Conservation (phyloP, 108 stramenopile species). For the Fragilaria crotonensis region DNA sequence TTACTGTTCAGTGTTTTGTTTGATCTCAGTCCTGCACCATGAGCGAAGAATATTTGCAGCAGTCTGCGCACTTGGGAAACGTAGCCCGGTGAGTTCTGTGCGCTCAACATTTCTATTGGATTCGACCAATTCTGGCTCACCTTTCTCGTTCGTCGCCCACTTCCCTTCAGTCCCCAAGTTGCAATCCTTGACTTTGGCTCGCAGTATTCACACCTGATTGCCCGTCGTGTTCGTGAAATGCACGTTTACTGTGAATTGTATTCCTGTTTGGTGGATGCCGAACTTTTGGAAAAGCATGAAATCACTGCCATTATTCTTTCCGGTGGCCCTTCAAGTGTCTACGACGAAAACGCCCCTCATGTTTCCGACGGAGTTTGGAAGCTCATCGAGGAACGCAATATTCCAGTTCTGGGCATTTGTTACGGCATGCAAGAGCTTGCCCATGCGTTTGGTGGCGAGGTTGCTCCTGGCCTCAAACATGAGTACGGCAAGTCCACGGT, state of each 20-base stretch:
- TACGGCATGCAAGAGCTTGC: conserved; percentile 95
- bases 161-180: conserved; percentile 69
- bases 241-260: conserved; percentile 97
- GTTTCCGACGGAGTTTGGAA: conserved; percentile 90
- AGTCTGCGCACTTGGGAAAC: conserved; percentile 66
- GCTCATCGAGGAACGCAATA: conserved; percentile 69
- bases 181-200: conserved; percentile 99
- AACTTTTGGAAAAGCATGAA: conserved; percentile 69
- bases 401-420: conserved; percentile 96
- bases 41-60: conserved; percentile 48
- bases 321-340: conserved; percentile 92
- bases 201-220: conserved; percentile 98
- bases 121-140: neutral
- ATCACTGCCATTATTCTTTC: conserved; percentile 89
- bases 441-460: conserved; percentile 86
- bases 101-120: neutral
- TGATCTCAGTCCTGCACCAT: conserved; percentile 3
- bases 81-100: conserved; percentile 41
- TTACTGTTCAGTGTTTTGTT: neutral
- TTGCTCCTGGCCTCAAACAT: conserved; percentile 82
- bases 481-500: conserved; percentile 96
- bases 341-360: conserved; percentile 95
- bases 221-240: conserved; percentile 93
- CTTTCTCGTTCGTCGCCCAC: neutral
- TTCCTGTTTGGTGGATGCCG: conserved; percentile 84